Evolutionary conservation across 2,329 filamentous ascomycete genomes (phyloP).

Genomic region (Canariomyces notabilis): DNA sequence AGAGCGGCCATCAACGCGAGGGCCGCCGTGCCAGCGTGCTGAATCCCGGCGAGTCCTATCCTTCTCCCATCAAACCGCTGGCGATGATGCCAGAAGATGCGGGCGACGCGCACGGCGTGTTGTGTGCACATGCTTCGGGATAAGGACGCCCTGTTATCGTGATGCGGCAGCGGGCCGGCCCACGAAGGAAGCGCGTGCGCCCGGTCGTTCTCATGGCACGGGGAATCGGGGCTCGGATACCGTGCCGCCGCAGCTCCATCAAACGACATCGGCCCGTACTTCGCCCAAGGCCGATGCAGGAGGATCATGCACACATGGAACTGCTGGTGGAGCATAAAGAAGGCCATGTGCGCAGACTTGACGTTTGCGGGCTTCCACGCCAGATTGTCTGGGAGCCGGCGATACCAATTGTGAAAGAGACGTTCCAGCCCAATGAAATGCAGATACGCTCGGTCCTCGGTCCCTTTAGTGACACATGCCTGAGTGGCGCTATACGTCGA

Average conservation of each 20-base stretch:
- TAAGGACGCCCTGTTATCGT: conserved; percentile 30
- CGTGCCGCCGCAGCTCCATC: conserved; percentile 18
- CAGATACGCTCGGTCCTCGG: conserved; percentile 44
- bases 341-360: conserved; percentile 46
- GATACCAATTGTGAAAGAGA: conserved; percentile 51
- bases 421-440: conserved; percentile 47
- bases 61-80: conserved; percentile 47
- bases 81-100: conserved; percentile 52
- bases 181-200: conserved; percentile 16
- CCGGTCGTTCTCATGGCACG: not conserved
- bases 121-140: conserved; percentile 50
- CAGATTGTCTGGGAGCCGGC: conserved; percentile 43
- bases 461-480: conserved; percentile 28
- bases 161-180: conserved; percentile 36
- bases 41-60: conserved; percentile 46
- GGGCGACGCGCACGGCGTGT: conserved; percentile 47
- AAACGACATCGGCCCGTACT: conserved; percentile 39
- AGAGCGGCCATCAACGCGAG: conserved; percentile 49
- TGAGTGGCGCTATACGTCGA: conserved; percentile 29
- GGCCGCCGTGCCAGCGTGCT: conserved; percentile 51
- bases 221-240: conserved; percentile 15
- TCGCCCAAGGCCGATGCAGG: conserved; percentile 49
- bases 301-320: conserved; percentile 50
- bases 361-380: conserved; percentile 47
- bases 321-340: conserved; percentile 51